These are phyloP conservation scores for Mortierella sp. DNA, from an alignment of 371 early-diverging fungal genomes.

Conservation along the genomic window DNA sequence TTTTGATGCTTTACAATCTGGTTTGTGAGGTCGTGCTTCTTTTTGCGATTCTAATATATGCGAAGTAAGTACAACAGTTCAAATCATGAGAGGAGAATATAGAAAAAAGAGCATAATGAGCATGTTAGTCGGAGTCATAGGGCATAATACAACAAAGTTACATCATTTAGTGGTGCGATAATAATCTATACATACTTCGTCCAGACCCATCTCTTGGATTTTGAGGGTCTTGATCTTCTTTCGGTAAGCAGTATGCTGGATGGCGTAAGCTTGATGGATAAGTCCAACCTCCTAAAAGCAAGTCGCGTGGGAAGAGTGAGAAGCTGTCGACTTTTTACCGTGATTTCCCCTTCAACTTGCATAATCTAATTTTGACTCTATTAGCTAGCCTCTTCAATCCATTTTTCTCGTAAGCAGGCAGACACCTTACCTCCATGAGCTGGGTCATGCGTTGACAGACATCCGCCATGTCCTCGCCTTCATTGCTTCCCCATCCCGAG, in stretches of 20 bases:
- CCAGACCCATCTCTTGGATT: slow-evolving; percentile 44
- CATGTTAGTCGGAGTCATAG: not conserved
- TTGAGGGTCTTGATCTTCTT: slow-evolving; percentile 51
- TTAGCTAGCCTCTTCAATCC: not conserved
- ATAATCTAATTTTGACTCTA: not conserved
- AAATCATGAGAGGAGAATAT: not conserved
- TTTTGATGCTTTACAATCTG: slow-evolving; percentile 49
- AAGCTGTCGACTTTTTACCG: not conserved
- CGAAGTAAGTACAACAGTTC: not conserved
- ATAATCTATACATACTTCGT: slow-evolving; percentile 27
- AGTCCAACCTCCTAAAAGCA: slow-evolving; percentile 44
- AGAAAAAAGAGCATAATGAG: not conserved
- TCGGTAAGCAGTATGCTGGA: slow-evolving; percentile 45
- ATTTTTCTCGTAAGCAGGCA: not conserved
- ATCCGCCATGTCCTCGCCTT: slow-evolving; percentile 52
- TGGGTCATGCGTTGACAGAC: slow-evolving; percentile 55
- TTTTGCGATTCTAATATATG: slow-evolving; percentile 46
- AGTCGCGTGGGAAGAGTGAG: not conserved
- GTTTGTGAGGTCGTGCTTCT: slow-evolving; percentile 48
- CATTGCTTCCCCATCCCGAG: slow-evolving; percentile 40
- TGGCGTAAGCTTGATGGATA: slow-evolving; percentile 37
- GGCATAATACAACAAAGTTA: not conserved
- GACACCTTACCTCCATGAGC: slow-evolving; percentile 47
- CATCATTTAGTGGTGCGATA: not conserved
- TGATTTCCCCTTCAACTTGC: not conserved